These are phyloP conservation scores for Geum urbanum DNA, from an alignment of 306 rosid species.

Conservation along the genomic window DNA sequence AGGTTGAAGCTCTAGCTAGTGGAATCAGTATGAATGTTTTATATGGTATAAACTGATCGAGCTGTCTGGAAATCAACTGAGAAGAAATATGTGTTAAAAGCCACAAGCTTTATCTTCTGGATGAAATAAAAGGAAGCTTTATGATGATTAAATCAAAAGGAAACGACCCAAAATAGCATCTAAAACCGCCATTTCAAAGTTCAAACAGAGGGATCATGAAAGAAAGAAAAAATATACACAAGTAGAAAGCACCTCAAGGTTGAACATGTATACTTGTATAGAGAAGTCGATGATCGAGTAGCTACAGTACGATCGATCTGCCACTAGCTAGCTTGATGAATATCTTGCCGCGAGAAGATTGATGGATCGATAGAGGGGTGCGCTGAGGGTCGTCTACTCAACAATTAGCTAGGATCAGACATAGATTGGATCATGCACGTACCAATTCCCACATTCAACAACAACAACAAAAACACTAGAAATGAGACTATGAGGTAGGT, in stretches of 20 bases:
- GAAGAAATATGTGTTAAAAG: slow-evolving; percentile 4
- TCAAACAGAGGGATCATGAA: background rate
- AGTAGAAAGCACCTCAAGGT: no score
- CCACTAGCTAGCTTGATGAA: background rate
- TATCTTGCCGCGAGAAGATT: background rate
- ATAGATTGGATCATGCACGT: slow-evolving; percentile 6
- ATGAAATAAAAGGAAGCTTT: background rate
- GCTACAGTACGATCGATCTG: no score
- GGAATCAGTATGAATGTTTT: no score
- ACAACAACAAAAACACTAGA: no score
- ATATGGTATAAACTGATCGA: background rate
- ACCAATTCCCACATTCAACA: background rate
- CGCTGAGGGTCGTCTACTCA: background rate
- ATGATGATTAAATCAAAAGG: background rate
- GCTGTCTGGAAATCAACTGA: background rate
- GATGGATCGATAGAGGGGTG: background rate
- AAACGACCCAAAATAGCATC: slow-evolving; percentile 23
- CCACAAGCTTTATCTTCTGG: background rate
- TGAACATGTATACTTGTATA: no score
- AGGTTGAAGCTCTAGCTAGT: background rate
- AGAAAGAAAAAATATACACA: background rate
- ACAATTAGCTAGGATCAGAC: background rate
- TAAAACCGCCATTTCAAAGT: slow-evolving; percentile 25
- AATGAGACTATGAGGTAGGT: no score
- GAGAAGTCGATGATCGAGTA: no score